These are phyloP conservation scores for Barnettozyma populi DNA, from an alignment of 805 yeast species.

Conservation along the genomic window DNA sequence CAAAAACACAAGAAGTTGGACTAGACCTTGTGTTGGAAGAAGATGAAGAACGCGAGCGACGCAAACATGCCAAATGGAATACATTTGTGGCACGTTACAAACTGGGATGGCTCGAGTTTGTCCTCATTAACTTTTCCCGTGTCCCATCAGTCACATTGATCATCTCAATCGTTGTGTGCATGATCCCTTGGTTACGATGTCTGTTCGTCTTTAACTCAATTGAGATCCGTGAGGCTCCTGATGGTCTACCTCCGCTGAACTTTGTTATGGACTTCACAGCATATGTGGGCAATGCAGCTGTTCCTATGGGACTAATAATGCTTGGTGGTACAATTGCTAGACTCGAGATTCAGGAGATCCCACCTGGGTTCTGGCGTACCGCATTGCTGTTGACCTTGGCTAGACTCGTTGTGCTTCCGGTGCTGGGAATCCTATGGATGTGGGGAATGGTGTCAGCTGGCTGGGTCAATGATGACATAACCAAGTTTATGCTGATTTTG, in stretches of 20 bases:
- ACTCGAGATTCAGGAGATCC: constrained; percentile 51
- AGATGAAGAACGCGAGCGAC: not conserved
- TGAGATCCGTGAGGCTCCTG: constrained; percentile 74
- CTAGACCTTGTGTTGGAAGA: constrained; percentile 6
- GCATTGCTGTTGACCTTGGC: constrained; percentile 50
- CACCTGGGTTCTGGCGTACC: constrained; percentile 67
- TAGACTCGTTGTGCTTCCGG: constrained; percentile 67
- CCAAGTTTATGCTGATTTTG: constrained; percentile 68
- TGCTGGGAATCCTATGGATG: constrained; percentile 66
- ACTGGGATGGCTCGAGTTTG: constrained; percentile 31
- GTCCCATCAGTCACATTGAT: constrained; percentile 75
- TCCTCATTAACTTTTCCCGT: constrained; percentile 48
- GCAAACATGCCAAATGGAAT: constrained; percentile 8
- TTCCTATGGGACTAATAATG: constrained; percentile 77
- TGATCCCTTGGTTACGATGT: constrained; percentile 85
- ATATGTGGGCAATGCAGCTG: constrained; percentile 82
- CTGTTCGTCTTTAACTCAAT: constrained; percentile 50
- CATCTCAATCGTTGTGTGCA: constrained; percentile 56
- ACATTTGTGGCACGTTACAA: constrained; percentile 24
- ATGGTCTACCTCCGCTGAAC: constrained; percentile 73
- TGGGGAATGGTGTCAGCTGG: constrained; percentile 56
- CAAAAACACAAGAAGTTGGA: constrained; percentile 21
- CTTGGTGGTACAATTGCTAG: constrained; percentile 88
- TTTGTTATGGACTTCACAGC: constrained; percentile 76
- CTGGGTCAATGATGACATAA: constrained; percentile 52